phyloP scores from a whole-genome alignment of 1,139 yeast species.

The Yamadazyma oceani region DNA sequence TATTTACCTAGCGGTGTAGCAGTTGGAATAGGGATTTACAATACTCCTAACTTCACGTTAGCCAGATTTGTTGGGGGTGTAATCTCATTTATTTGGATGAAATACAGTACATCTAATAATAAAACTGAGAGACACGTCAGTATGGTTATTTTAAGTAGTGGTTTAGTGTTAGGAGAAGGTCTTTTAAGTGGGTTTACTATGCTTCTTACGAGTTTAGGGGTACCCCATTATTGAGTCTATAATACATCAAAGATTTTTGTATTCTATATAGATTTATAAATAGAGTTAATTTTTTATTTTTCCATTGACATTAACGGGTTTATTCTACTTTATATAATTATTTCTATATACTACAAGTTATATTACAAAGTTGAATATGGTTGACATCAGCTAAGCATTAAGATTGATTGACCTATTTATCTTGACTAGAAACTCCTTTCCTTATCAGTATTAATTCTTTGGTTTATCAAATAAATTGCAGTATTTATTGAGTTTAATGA shows the following conservation, averaged over 20 bases:
- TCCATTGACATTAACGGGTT: background rate
- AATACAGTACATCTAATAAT: slow-evolving; percentile 6
- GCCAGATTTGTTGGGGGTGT: slow-evolving; percentile 92
- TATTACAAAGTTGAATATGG: background rate
- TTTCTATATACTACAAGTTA: slow-evolving; percentile 2
- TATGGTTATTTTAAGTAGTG: slow-evolving; percentile 86
- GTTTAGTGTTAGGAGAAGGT: slow-evolving; percentile 93
- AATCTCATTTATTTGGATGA: slow-evolving; percentile 63
- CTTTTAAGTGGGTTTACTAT: slow-evolving; percentile 78
- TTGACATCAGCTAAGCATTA: too few species aligned
- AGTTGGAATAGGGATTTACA: slow-evolving; percentile 94
- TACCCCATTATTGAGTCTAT: slow-evolving; percentile 19
- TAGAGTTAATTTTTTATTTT: background rate
- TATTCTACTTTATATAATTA: background rate
- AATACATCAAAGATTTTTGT: background rate
- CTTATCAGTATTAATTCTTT: slow-evolving; percentile 67
- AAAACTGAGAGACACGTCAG: slow-evolving; percentile 36
- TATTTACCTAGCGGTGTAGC: slow-evolving; percentile 94
- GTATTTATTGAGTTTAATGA: slow-evolving; percentile 67
- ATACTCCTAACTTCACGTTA: slow-evolving; percentile 87
- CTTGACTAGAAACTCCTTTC: slow-evolving; percentile 34
- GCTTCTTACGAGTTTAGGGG: slow-evolving; percentile 66
- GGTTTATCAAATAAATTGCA: slow-evolving; percentile 77
- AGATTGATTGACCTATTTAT: slow-evolving; percentile 2
- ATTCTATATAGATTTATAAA: too few species aligned